Evolutionary conservation across 805 yeast species (phyloP), one percentile per base, ranked within the genome.

Genomic region (Yamadazyma olivae): DNA sequence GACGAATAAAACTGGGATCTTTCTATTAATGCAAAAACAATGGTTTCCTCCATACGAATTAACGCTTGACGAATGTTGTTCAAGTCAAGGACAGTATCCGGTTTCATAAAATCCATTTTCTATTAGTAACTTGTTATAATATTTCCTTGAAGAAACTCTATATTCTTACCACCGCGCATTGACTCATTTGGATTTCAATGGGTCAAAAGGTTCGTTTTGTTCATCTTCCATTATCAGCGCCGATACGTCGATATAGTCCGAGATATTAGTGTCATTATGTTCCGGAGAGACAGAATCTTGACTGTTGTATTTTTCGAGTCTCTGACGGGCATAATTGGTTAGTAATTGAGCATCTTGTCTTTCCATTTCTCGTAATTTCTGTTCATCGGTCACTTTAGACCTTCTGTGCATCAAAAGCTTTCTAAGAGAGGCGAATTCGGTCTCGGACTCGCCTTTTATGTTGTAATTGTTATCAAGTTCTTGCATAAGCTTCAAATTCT

Each of bases 11-110:
- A 91, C 63, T 91, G 96, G 3, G 96, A 86, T 45, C 99, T 74
- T 59, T 93, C 99, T 41, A 93, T 90, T 48, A 93, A 75, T 39
- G 83, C 85, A 70, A 90, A 93, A 43, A 93, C 83, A 49, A 93
- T 89, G 5, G 97, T 85, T 60, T 93, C 98, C 56, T 93, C 99
- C 96, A 93, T 88, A 36, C 96, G 77, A 26, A 90, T 81, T 31
- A 93, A 70, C 13, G 87, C 83, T 41, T 76, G 80, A 44, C 99
- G 79, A 51, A 93, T 93, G 61, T 93, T 89, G 49, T 67, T 69
- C 40, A 93, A 67, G 51, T 88, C 77, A 33, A 93, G 71, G 5
- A 87, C 96, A 0, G 95, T 76, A 32, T 82, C 83, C 13, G 95
- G 93, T 47, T 80, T 77, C 57, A 75, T 74, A 59, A 89, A 90